These are phyloP conservation scores for Phallus indusiatus DNA, from an alignment of 768 basidiomycete genomes.

Conservation along the genomic window DNA sequence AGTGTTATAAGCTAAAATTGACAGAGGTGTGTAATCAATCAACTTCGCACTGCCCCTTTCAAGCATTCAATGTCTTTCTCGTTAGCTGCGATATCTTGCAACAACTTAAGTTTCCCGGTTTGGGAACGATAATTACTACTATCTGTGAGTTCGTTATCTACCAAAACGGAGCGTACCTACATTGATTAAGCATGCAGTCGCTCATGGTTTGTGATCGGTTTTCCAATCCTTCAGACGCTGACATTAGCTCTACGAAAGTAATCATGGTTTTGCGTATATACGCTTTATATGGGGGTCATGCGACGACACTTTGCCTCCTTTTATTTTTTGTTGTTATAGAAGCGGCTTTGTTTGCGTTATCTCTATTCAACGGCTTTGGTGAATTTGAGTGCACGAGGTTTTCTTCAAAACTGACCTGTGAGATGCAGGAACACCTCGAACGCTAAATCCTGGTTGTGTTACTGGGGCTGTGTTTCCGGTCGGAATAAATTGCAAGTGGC, in stretches of 20 bases:
- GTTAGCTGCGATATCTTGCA: not conserved
- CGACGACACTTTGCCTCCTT: not conserved
- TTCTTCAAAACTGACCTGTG: too few relatives aligned
- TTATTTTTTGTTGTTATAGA: not conserved
- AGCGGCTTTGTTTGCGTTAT: not conserved
- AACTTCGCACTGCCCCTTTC: too few relatives aligned
- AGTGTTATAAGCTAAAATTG: too few relatives aligned
- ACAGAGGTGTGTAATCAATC: too few relatives aligned
- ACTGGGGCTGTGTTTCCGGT: not conserved
- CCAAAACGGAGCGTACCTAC: not conserved
- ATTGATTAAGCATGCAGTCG: not conserved
- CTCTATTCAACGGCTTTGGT: not conserved
- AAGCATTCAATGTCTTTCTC: not conserved
- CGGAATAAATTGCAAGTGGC: not conserved
- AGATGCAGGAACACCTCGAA: not conserved
- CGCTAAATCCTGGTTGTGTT: not conserved
- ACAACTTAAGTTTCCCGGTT: not conserved
- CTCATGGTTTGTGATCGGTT: not conserved
- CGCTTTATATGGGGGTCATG: not conserved
- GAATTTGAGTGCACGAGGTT: not conserved
- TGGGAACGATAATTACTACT: not conserved
- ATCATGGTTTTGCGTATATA: slow-evolving; percentile 2
- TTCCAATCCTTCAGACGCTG: not conserved
- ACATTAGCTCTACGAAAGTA: not conserved
- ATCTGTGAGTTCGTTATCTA: not conserved